These are phyloP conservation scores for Curvularia sp. DNA, from an alignment of 2,329 filamentous ascomycete species.

Conservation along the genomic window DNA sequence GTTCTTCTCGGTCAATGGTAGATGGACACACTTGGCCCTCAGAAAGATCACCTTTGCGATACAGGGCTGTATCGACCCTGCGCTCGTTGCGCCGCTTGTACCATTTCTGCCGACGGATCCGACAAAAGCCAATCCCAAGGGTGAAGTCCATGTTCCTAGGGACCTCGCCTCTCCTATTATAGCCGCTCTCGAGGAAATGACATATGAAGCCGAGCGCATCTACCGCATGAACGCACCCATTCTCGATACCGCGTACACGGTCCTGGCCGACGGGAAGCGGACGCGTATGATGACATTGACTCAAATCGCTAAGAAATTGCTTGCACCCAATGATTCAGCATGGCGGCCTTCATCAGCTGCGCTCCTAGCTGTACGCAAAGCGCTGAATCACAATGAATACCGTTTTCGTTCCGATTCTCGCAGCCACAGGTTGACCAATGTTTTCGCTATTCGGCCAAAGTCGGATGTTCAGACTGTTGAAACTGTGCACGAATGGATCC, in stretches of 20 bases:
- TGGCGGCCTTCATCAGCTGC: slow-evolving; percentile 52
- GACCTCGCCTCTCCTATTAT: slow-evolving; percentile 55
- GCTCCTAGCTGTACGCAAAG: slow-evolving; percentile 74
- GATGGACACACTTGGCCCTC: slow-evolving; percentile 53
- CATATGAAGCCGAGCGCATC: slow-evolving; percentile 53
- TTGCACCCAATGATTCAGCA: slow-evolving; percentile 31
- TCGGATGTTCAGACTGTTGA: slow-evolving; percentile 62
- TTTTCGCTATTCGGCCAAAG: slow-evolving; percentile 68
- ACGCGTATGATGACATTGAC: slow-evolving; percentile 57
- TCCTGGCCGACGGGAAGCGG: slow-evolving; percentile 54
- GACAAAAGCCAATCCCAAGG: slow-evolving; percentile 28
- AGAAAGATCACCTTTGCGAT: slow-evolving; percentile 57
- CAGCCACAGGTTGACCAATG: slow-evolving; percentile 60
- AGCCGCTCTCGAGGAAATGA: slow-evolving; percentile 53
- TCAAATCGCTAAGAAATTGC: slow-evolving; percentile 55
- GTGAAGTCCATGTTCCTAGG: slow-evolving; percentile 54
- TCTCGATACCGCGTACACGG: slow-evolving; percentile 59
- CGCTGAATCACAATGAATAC: slow-evolving; percentile 66
- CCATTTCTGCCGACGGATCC: slow-evolving; percentile 59
- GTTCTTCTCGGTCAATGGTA: slow-evolving; percentile 59
- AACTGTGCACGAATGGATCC: slow-evolving; percentile 60
- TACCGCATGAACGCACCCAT: slow-evolving; percentile 56
- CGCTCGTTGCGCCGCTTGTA: slow-evolving; percentile 56
- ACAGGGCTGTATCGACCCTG: slow-evolving; percentile 56
- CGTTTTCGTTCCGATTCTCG: slow-evolving; percentile 64